Evolutionary conservation across 78 protist genomes (phyloP), one percentile per base, ranked within the genome.

Genomic region (Paulinella micropora): DNA sequence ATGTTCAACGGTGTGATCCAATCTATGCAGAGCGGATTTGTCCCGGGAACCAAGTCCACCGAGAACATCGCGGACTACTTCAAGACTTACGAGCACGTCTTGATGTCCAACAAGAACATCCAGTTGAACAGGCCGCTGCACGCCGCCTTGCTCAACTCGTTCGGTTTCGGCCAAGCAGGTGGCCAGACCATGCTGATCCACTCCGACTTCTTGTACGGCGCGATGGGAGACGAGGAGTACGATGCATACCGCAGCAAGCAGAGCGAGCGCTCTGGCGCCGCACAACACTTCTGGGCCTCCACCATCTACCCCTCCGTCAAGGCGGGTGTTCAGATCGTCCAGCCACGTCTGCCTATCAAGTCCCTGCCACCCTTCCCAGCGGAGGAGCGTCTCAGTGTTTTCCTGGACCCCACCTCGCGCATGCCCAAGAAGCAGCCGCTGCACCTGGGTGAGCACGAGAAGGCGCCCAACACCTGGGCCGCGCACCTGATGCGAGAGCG

Each of bases 141-240:
- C 31, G 91, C 95, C 32, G 93, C 83, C 77, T 79, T 91, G 29
- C 83, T 91, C 36, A 93, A 91, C 89, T 69, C 89, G 39, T 93
- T 93, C 39, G 95, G 95, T 15, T 93, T 93, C 79, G 95, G 95
- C 29, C 95, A 93, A n/a, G 95, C n/a, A n/a, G n/a, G n/a, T n/a
- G n/a, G 89, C 36, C 90, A 90, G 86, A 41, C 41, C 39, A 88
- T 93, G 23, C 73, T 93, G 31, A 38, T 93, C 82, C 89, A 93
- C 83, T 90, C 95, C 32, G 31, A n/a, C 73, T 92, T 35, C 86
- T 35, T 92, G 26, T 36, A 86, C 35, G 90, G 86, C 3, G 23
- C 41, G 69, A 83, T 89, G 6, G 84, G n/a, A 29, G 83, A 34
- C 23, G 37, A 23, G 39, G 91, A 34, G 4, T 26, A n/a, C 83